These are phyloP conservation scores for Alternaria gaisen DNA, from an alignment of 2,329 filamentous ascomycete species.

Conservation along the genomic window DNA sequence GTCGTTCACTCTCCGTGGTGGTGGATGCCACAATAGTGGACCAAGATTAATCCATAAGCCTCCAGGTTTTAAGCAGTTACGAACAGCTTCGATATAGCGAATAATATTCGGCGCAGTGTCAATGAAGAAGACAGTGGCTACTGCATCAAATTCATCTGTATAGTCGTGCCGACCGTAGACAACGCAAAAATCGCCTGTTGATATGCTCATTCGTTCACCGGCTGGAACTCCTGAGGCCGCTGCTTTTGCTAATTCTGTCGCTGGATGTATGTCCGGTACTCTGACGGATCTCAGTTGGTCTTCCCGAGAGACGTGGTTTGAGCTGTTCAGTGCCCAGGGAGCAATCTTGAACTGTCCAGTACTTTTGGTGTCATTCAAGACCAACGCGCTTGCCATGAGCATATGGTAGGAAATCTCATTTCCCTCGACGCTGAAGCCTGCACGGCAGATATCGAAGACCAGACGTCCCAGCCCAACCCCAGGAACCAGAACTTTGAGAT, in stretches of 20 bases:
- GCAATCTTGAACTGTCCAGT: conserved; percentile 75
- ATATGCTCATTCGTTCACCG: conserved; percentile 85
- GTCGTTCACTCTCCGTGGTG: conserved; percentile 63
- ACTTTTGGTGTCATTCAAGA: conserved; percentile 72
- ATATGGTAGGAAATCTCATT: conserved; percentile 98
- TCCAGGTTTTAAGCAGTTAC: conserved; percentile 76
- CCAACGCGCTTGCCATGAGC: conserved; percentile 81
- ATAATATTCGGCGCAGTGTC: conserved; percentile 96
- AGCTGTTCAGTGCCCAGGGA: conserved; percentile 88
- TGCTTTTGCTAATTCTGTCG: conserved; percentile 42
- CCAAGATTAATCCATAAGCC: conserved; percentile 91
- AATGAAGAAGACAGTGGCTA: conserved; percentile 93
- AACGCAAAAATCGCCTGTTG: conserved; percentile 90
- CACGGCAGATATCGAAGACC: conserved; percentile 82
- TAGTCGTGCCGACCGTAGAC: conserved; percentile 75
- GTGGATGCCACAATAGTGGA: conserved; percentile 94
- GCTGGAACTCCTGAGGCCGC: conserved; percentile 37
- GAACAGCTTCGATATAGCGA: conserved; percentile 85
- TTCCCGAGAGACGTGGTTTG: conserved; percentile 77
- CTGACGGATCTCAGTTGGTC: conserved; percentile 78
- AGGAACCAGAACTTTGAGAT: conserved; percentile 78
- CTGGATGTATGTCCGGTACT: conserved; percentile 76
- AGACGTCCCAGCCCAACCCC: conserved; percentile 89
- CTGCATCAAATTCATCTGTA: conserved; percentile 74
- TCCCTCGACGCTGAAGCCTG: conserved; percentile 80